Percentiles rank a stretch among this genome's conserved stretches.
Evolutionary conservation across 2,329 filamentous ascomycete species (phyloP).

Genomic region (Dactylella cylindrospora): DNA sequence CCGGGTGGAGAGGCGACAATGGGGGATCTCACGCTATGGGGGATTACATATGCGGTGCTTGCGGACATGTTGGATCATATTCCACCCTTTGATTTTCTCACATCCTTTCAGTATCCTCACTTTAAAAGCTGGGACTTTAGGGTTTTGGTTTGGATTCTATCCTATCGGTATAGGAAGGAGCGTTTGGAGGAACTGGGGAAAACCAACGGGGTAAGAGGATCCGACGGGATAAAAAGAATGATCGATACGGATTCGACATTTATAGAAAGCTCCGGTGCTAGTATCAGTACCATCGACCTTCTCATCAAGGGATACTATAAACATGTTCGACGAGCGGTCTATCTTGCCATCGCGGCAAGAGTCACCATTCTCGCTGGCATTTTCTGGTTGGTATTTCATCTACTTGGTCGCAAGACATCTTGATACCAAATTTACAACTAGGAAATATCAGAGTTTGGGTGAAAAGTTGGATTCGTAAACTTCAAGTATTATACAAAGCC

Average conservation of each 20-base stretch:
- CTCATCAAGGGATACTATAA: conserved; percentile 34
- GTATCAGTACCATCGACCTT: conserved; percentile 28
- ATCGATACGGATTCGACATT: not conserved
- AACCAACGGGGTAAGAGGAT: conserved; percentile 29
- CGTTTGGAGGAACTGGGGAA: conserved; percentile 51
- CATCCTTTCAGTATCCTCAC: conserved; percentile 68
- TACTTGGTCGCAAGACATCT: too few relatives aligned
- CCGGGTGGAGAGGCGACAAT: conserved; percentile 51
- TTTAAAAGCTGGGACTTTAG: conserved; percentile 66
- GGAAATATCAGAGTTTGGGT: conserved; percentile 15
- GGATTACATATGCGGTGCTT: conserved; percentile 66
- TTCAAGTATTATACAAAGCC: conserved; percentile 45
- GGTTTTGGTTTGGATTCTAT: conserved; percentile 63
- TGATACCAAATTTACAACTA: too few relatives aligned
- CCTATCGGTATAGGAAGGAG: conserved; percentile 60
- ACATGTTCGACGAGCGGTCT: conserved; percentile 19
- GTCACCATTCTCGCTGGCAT: not conserved
- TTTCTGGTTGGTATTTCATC: not conserved
- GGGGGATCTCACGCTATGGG: conserved; percentile 63
- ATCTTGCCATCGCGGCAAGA: not conserved
- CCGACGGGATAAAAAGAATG: not conserved
- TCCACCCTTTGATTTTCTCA: conserved; percentile 63
- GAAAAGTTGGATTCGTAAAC: conserved; percentile 45
- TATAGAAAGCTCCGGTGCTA: too few relatives aligned
- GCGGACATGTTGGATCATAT: conserved; percentile 69